A percentile compares a stretch with the other conserved stretches of the same genome.
phyloP scores from a whole-genome alignment of 202 grass and related monocot species.

The Panicum hallii region DNA sequence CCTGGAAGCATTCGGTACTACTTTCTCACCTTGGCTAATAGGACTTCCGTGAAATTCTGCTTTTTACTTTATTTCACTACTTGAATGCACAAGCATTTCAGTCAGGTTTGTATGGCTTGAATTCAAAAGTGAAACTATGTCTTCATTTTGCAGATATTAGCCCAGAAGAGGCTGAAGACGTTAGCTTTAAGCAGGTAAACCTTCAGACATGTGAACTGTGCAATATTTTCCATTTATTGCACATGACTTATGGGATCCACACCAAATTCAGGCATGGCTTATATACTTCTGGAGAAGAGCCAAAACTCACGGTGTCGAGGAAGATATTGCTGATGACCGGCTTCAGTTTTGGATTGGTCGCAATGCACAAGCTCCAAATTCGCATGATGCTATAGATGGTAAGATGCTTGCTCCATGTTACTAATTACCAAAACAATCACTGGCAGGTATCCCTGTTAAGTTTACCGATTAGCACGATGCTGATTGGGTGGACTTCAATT shows the following conservation, averaged over 20 bases:
- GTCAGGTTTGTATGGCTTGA: constrained; percentile 33
- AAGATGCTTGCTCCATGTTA: constrained; percentile 36
- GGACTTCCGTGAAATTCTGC: constrained; percentile 11
- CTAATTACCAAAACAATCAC: neutral
- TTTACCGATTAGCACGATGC: constrained; percentile 8
- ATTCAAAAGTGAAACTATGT: constrained; percentile 47
- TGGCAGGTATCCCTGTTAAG: constrained; percentile 3
- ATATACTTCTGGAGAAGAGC: constrained; percentile 99
- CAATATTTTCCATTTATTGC: constrained; percentile 25
- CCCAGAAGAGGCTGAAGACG: constrained; percentile 88
- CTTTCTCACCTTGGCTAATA: constrained; percentile 36
- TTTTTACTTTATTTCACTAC: constrained; percentile 23
- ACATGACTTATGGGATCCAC: constrained; percentile 29
- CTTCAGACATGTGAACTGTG: constrained; percentile 38
- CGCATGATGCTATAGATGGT: constrained; percentile 96
- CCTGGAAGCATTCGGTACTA: constrained; percentile 88
- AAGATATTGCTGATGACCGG: constrained; percentile 93
- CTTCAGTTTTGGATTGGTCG: constrained; percentile 94
- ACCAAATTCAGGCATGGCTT: constrained; percentile 81
- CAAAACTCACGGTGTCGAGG: constrained; percentile 81
- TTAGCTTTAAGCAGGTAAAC: constrained; percentile 91
- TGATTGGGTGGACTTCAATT: constrained; percentile 5
- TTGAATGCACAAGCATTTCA: constrained; percentile 31
- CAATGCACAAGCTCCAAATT: constrained; percentile 70
- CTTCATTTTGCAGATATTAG: constrained; percentile 76